Percentiles rank a stretch among this genome's conserved stretches.
phyloP scores from a whole-genome alignment of 208 protist genomes.

The Angomonas deanei region DNA sequence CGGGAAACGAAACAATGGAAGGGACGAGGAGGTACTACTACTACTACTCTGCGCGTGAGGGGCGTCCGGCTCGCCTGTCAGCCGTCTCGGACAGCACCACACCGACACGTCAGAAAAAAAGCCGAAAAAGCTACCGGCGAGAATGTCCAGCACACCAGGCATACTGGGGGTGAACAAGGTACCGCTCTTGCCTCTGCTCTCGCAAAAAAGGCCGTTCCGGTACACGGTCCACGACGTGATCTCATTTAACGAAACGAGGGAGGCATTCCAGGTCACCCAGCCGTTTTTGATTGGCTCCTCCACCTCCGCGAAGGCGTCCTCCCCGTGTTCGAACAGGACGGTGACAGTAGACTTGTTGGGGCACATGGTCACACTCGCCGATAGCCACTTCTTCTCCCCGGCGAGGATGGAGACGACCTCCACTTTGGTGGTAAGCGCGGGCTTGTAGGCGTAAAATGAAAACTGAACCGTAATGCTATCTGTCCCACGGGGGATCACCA shows the following conservation, averaged over 20 bases:
- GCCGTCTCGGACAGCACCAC: slow-evolving; percentile 11
- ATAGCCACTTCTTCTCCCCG: slow-evolving; percentile 52
- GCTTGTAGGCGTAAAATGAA: slow-evolving; percentile 35
- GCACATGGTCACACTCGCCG: slow-evolving; percentile 35
- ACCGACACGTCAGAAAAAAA: slow-evolving; percentile 10
- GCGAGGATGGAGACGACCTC: slow-evolving; percentile 27
- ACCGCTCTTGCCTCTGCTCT: slow-evolving; percentile 36
- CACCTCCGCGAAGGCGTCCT: slow-evolving; percentile 54
- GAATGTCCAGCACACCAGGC: slow-evolving; percentile 15
- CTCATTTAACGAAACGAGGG: slow-evolving; percentile 44
- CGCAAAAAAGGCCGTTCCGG: slow-evolving; percentile 50
- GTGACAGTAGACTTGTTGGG: slow-evolving; percentile 31
- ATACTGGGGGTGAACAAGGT: slow-evolving; percentile 27
- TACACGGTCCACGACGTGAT: slow-evolving; percentile 69
- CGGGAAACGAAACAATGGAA: slow-evolving; percentile 39
- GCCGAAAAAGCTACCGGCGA: slow-evolving; percentile 9
- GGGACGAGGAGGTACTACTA: slow-evolving; percentile 7
- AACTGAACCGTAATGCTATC: slow-evolving; percentile 79
- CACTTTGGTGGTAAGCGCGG: slow-evolving; percentile 15
- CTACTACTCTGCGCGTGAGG: slow-evolving; percentile 40
- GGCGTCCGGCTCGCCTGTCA: neutral
- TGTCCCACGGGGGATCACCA: slow-evolving; percentile 45
- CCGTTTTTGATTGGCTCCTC: slow-evolving; percentile 41
- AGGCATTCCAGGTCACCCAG: slow-evolving; percentile 78
- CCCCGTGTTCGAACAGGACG: slow-evolving; percentile 61